These are phyloP conservation scores for Cucurbitaria berberidis DNA, from an alignment of 2,329 filamentous ascomycete genomes.

Conservation along the genomic window DNA sequence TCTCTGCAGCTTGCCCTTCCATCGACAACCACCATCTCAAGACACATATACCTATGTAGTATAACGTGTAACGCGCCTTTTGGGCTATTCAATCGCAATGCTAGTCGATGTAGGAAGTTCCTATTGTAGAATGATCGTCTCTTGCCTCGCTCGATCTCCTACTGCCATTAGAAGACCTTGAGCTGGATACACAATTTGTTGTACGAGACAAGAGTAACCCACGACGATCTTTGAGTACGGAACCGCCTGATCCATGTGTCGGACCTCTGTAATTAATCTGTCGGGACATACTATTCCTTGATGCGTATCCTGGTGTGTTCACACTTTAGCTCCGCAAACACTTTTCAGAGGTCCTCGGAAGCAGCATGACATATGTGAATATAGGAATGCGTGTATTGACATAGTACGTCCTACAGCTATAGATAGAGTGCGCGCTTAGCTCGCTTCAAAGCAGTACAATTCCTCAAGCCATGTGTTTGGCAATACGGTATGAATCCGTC, in stretches of 20 bases:
- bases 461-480: neutral
- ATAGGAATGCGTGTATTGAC: slow-evolving; percentile 5
- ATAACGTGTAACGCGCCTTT: neutral
- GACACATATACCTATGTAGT: neutral
- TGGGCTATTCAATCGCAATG: neutral
- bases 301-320: neutral
- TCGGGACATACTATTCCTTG: slow-evolving; percentile 37
- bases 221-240: slow-evolving; percentile 52
- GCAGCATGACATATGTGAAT: neutral
- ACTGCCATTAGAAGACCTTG: slow-evolving; percentile 42
- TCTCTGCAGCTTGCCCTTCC: neutral
- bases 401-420: neutral
- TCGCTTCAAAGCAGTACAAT: neutral
- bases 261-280: slow-evolving; percentile 49
- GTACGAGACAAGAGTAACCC: slow-evolving; percentile 49
- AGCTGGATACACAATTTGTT: slow-evolving; percentile 45
- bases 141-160: slow-evolving; percentile 49
- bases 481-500: neutral
- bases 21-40: neutral
- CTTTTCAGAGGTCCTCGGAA: neutral
- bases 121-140: slow-evolving; percentile 27
- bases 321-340: neutral
- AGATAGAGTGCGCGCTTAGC: neutral
- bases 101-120: neutral
- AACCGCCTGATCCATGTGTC: slow-evolving; percentile 38